phyloP scores from a whole-genome alignment of 2,329 filamentous ascomycete species.

The Penicillium sp. region DNA sequence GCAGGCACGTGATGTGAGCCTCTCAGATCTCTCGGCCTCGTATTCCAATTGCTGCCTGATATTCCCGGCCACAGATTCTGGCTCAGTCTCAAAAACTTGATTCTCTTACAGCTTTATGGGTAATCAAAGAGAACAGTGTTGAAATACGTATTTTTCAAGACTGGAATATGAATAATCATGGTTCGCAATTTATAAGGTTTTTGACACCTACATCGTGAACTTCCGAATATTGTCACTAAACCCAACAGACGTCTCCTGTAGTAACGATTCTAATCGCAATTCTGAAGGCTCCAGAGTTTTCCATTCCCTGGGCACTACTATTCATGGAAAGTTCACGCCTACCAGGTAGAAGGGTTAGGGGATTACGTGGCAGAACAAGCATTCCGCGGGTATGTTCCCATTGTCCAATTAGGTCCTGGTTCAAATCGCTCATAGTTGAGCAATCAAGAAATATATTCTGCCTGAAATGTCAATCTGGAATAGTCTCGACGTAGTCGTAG shows the following conservation, averaged over 20 bases:
- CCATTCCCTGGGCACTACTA: too few relatives aligned
- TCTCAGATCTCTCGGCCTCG: slow-evolving; percentile 9
- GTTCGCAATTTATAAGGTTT: background rate
- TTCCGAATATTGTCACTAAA: background rate
- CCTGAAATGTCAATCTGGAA: background rate
- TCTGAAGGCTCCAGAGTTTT: background rate
- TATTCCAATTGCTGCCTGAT: background rate
- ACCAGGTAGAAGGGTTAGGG: background rate
- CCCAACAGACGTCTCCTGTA: background rate
- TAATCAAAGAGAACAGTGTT: background rate
- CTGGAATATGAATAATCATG: background rate
- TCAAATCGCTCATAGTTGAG: background rate
- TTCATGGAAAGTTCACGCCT: background rate
- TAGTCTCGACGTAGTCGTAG: background rate
- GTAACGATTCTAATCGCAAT: background rate
- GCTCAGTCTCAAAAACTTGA: background rate
- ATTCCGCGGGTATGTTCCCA: background rate
- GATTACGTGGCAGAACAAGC: background rate
- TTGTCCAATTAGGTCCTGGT: background rate
- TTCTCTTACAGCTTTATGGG: background rate
- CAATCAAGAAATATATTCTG: background rate
- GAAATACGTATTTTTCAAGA: background rate
- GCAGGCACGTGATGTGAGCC: slow-evolving; percentile 14
- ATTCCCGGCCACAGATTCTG: background rate
- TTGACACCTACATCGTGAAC: background rate